Base-by-base conservation (phyloP, 305 asterid species). In the Coffea humblotiana region DNA sequence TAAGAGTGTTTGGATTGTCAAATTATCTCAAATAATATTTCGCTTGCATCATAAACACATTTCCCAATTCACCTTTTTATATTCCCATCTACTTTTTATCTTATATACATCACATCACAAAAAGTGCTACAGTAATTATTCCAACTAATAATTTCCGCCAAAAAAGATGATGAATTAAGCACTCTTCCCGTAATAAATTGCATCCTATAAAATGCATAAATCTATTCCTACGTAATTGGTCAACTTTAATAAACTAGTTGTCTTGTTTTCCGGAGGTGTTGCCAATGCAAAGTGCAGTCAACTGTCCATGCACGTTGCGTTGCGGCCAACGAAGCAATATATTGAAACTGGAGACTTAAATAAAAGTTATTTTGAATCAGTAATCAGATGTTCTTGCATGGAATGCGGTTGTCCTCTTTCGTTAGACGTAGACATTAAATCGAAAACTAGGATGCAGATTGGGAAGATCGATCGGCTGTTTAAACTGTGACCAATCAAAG, bases 381-480 rank as follows among this genome's bases (percentile, higher is more conserved):
- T 74, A 51, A 54, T 40, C 19, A 35, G 21, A 58, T 27, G 72
- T 2, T 23, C 37, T 25, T 29, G 82, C 82, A 61, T 35, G 14
- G 68, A 68, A 43, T 23, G 82, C 82, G 77, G 82, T 72, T 72
- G 82, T 72, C 72, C 58, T 78, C 68, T 32, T 71, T 45, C 19
- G 37, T 6, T 8, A 27, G 25, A 27, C 35, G 21, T 32, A n/a
- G 25, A 27, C 35, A 35, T 49, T 2, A 8, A 14, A 61, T n/a
- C 6, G 32, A 61, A 61, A 25, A n/a, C 15, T 16, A 23, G 15
- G 25, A 3, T 3, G 21, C 74, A 70, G 27, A 8, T 4, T 63
- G 61, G 47, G 61, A 61, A 45, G 60, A 63, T 23, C 13, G 60
- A 63, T 23, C 13, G 40, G 43, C 52, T 61, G 71, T 63, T n/a